These are phyloP conservation scores for Cladophialophora psammophila DNA, from an alignment of 2,329 filamentous ascomycete genomes.

Conservation along the genomic window DNA sequence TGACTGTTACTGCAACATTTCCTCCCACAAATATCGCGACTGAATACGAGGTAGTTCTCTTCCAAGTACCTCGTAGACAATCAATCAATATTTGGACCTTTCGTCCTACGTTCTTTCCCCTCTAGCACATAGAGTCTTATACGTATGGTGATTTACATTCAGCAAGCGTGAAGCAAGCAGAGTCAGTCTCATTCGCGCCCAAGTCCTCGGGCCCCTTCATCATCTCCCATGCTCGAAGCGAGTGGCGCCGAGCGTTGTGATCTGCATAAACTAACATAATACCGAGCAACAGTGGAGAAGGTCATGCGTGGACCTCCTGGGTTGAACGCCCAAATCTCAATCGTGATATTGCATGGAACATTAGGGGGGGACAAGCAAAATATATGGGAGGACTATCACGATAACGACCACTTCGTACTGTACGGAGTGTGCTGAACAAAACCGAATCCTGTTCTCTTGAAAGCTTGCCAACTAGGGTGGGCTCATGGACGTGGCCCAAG, in stretches of 20 bases:
- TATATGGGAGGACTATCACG: not conserved
- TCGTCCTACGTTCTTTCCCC: too few relatives aligned
- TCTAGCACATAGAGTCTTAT: too few relatives aligned
- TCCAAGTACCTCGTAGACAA: too few relatives aligned
- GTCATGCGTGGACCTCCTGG: not conserved
- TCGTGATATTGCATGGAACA: not conserved
- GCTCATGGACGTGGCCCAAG: not conserved
- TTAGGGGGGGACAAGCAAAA: not conserved
- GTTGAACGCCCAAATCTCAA: not conserved
- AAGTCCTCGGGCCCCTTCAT: not conserved
- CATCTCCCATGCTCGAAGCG: not conserved
- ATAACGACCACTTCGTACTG: too few relatives aligned
- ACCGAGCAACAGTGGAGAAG: not conserved
- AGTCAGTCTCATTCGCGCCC: not conserved
- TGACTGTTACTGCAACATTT: too few relatives aligned
- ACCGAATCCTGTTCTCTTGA: not conserved
- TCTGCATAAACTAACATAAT: not conserved
- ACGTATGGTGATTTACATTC: too few relatives aligned
- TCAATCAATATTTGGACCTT: too few relatives aligned
- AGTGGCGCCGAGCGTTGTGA: not conserved
- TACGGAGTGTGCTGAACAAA: not conserved
- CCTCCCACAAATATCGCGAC: too few relatives aligned
- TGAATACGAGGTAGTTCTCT: too few relatives aligned
- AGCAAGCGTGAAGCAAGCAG: too few relatives aligned
- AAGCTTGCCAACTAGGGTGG: not conserved